These are phyloP conservation scores for Xylariales sp. DNA, from an alignment of 2,329 filamentous ascomycete genomes.

Conservation along the genomic window DNA sequence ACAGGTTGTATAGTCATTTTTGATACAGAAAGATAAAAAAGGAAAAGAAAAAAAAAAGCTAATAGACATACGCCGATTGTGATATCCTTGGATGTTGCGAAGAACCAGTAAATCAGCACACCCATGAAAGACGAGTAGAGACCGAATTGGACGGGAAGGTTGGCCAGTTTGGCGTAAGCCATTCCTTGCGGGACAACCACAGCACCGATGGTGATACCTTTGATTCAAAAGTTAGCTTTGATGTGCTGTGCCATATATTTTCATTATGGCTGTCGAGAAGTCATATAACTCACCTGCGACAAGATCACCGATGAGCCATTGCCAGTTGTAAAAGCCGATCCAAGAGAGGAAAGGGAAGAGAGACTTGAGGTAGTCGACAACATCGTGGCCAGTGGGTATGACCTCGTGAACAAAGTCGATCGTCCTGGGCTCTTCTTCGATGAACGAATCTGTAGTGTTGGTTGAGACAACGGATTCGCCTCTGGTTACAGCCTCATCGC, in stretches of 20 bases:
- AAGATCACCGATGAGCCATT: conserved; percentile 86
- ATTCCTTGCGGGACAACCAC: conserved; percentile 92
- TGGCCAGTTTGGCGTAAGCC: conserved; percentile 85
- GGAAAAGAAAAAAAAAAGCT: background rate
- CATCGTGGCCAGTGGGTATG: conserved; percentile 52
- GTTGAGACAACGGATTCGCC: conserved; percentile 78
- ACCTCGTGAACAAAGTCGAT: conserved; percentile 66
- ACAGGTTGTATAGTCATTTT: no score
- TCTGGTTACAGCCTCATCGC: conserved; percentile 63
- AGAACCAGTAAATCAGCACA: conserved; percentile 93
- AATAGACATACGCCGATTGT: conserved; percentile 73
- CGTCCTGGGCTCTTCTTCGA: conserved; percentile 76
- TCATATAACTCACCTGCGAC: conserved; percentile 64
- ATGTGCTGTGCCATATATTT: no score
- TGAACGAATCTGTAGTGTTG: conserved; percentile 69
- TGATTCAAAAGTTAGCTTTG: no score
- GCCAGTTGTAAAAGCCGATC: conserved; percentile 82
- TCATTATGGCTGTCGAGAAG: background rate
- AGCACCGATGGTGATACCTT: conserved; percentile 52
- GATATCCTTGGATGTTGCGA: conserved; percentile 97
- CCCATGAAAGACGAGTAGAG: conserved; percentile 97
- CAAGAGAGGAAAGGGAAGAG: conserved; percentile 89
- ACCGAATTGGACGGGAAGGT: conserved; percentile 76
- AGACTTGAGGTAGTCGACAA: conserved; percentile 58
- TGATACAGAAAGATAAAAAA: conserved; percentile 10